A percentile compares a stretch with the other conserved stretches of the same genome.
phyloP scores from a whole-genome alignment of 495 filamentous ascomycete genomes.

The Arthonia radiata region DNA sequence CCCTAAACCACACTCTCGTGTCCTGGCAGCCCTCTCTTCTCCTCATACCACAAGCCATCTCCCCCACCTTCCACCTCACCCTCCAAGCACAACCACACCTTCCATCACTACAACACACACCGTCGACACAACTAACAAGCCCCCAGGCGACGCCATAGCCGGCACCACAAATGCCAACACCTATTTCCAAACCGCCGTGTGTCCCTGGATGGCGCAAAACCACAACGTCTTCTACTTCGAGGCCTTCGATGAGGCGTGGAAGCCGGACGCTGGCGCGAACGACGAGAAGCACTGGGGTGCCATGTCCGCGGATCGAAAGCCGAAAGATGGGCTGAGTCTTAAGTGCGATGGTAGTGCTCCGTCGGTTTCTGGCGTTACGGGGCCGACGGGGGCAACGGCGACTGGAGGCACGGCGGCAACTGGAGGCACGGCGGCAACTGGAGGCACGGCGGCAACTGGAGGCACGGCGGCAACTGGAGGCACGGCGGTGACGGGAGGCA shows the following conservation, averaged over 20 bases:
- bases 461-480: too few species aligned
- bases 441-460: too few species aligned
- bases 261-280: conserved; percentile 47
- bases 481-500: too few species aligned
- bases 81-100: neutral
- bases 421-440: too few species aligned
- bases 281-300: conserved; percentile 64
- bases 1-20: too few species aligned
- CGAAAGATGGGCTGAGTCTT: too few species aligned
- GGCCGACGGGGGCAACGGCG: too few species aligned
- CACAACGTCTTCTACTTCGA: conserved; percentile 59
- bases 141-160: conserved; percentile 29
- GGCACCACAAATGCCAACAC: conserved; percentile 29
- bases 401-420: too few species aligned
- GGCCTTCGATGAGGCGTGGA: conserved; percentile 63
- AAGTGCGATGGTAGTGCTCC: too few species aligned
- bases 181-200: conserved; percentile 45
- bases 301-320: conserved; percentile 32
- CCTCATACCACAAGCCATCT: too few species aligned
- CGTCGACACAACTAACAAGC: neutral
- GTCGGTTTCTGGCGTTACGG: too few species aligned
- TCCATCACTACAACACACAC: neutral
- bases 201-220: conserved; percentile 45
- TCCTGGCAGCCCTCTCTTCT: too few species aligned
- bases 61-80: conserved; percentile 1